Percentiles rank a stretch among this genome's conserved stretches.
Conservation (phyloP, 2,329 filamentous ascomycete genomes). For the Colletotrichum sp. region DNA sequence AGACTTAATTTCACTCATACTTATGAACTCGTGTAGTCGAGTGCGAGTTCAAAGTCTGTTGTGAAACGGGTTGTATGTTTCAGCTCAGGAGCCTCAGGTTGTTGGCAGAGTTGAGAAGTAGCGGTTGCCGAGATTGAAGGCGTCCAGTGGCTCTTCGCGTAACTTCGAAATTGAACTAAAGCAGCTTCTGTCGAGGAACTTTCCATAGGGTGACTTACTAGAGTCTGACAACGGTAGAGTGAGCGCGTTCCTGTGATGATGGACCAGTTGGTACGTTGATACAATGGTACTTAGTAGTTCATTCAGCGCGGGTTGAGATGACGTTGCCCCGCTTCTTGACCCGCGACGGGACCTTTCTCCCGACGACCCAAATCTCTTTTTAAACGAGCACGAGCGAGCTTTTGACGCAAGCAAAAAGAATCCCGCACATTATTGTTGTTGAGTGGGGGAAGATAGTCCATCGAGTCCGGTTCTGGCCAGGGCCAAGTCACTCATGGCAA, state of each 20-base stretch:
- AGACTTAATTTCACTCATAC: not conserved
- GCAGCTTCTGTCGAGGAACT: not conserved
- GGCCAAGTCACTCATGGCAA: not conserved
- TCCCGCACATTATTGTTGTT: too few relatives aligned
- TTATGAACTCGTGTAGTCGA: rapidly evolving
- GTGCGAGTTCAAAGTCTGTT: not conserved
- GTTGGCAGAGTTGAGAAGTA: not conserved
- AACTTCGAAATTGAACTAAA: not conserved
- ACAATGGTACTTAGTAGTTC: not conserved
- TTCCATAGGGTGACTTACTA: not conserved
- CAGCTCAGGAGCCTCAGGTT: not conserved
- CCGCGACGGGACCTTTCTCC: not conserved
- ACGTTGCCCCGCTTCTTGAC: not conserved
- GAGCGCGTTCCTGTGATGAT: not conserved
- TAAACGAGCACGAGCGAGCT: not conserved
- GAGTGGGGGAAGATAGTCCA: not conserved
- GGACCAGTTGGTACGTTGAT: not conserved
- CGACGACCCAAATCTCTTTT: not conserved
- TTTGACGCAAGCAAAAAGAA: not conserved
- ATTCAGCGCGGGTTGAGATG: not conserved
- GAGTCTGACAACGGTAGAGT: not conserved
- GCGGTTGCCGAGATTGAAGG: not conserved
- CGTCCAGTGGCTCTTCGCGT: not conserved
- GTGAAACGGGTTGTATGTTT: not conserved
- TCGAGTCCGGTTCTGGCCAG: not conserved